Percentiles rank a stretch among this genome's conserved stretches.
Conservation (phyloP, 306 rosid genomes). For the Corylus avellana region DNA sequence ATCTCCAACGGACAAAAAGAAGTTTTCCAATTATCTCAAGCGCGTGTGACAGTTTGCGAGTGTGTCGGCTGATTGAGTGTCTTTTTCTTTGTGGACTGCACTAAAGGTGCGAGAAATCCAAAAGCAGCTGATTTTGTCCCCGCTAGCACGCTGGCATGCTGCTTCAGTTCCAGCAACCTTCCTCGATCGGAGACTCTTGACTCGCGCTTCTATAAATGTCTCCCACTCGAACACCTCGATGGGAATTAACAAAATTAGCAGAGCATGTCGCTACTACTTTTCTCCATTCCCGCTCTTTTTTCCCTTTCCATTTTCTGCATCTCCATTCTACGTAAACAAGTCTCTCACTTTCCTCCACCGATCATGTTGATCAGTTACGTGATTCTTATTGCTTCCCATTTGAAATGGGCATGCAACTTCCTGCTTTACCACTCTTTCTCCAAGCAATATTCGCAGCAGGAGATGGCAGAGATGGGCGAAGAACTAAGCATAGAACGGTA, state of each 20-base stretch:
- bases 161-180: background rate
- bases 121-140: too few species aligned
- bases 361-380: conserved; percentile 19
- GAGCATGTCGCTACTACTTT: background rate
- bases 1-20: too few species aligned
- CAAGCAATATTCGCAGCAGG: background rate
- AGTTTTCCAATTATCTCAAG: too few species aligned
- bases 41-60: too few species aligned
- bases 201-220: too few species aligned
- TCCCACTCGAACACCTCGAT: background rate
- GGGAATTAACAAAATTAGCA: background rate
- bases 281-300: background rate
- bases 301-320: background rate
- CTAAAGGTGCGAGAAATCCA: too few species aligned
- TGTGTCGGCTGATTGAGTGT: too few species aligned
- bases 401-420: conserved; percentile 36
- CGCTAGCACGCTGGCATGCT: too few species aligned
- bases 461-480: background rate
- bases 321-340: background rate
- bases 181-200: background rate
- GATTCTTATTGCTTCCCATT: conserved; percentile 2
- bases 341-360: background rate
- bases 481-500: background rate
- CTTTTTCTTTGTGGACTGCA: too few species aligned
- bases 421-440: conserved; percentile 39